Percentiles rank a stretch among this genome's conserved stretches.
Evolutionary conservation across 73 alveolate species (phyloP).

Genomic region (Blepharisma stoltei): DNA sequence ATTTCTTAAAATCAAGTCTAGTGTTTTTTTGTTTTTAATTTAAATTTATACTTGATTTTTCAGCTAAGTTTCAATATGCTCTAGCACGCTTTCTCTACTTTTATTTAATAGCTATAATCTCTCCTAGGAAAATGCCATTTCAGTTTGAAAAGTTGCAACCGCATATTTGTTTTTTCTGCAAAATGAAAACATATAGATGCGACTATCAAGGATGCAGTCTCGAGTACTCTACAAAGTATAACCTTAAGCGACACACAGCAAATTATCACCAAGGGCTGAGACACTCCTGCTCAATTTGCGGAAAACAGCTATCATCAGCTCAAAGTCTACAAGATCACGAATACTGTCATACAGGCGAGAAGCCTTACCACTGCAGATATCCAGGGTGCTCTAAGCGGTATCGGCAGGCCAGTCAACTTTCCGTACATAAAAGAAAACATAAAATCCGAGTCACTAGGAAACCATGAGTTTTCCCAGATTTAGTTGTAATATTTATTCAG

Average conservation of each 20-base stretch:
- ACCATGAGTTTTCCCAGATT: not conserved
- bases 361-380: slow-evolving; percentile 43
- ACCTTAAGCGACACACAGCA: not conserved
- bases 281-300: slow-evolving; percentile 37
- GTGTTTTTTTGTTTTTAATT: too few relatives aligned
- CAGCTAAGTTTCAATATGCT: too few relatives aligned
- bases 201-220: not conserved
- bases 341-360: slow-evolving; percentile 46
- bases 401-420: slow-evolving; percentile 1
- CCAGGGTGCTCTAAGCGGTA: slow-evolving; percentile 29
- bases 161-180: too few relatives aligned
- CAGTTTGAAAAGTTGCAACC: too few relatives aligned
- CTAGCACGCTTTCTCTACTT: too few relatives aligned
- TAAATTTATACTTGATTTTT: too few relatives aligned
- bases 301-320: slow-evolving; percentile 35
- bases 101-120: too few relatives aligned
- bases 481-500: not conserved
- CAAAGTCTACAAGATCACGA: slow-evolving; percentile 43
- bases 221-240: not conserved
- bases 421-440: not conserved
- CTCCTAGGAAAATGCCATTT: too few relatives aligned
- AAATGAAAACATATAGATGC: not conserved
- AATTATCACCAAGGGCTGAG: not conserved
- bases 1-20: too few relatives aligned
- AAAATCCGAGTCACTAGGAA: not conserved